Base-by-base conservation (phyloP, 345 rosid species). In the Acer saccharum region DNA sequence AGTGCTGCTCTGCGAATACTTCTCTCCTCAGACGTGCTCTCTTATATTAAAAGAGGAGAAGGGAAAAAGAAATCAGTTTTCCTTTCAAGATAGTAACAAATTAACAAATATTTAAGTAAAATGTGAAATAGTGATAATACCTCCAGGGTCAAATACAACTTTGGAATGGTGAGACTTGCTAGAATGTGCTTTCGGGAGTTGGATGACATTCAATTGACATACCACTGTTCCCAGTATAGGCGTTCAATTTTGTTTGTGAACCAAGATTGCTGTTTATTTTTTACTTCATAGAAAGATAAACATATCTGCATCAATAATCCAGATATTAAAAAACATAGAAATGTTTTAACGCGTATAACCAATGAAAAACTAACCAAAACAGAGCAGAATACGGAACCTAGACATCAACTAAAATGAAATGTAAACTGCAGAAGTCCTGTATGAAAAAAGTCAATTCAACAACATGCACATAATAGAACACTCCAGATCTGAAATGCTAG, bases 211-310 rank as follows among this genome's bases (percentile, higher is more conserved):
- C 86, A 96, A 83, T 94, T 92, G 80, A 96, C 80, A 80, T 90
- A 87, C 99, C 99, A 96, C 48, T 91, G 97, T 70, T 96, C 98
- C 99, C 98, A 96, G 71, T 81, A 81, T 17, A 83, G 76, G 13
- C 97, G 85, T 77, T 96, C 97, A 0, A 78, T 84, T 80, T 92
- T 94, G 79, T 84, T 88, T 39, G 88, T 81, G 88, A 96, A 96
- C 99, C 99, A 96, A 27, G 92, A 91, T 4, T 78, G 91, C 52
- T 90, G 97, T 78, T 96, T 96, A 86, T 82, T 91, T 85, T 92
- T 96, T 27, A 90, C 92, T 89, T 96, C 98, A 77, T 88, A 96
- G 82, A 96, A 96, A 50, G 98, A 94, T 65, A 96, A 68, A 80
- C 97, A 94, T 83, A 96, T 85, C 99, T 96, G 91, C 87, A 75